phyloP scores from a whole-genome alignment of 2,329 filamentous ascomycete genomes.

The Alternaria novae-zelandiae region DNA sequence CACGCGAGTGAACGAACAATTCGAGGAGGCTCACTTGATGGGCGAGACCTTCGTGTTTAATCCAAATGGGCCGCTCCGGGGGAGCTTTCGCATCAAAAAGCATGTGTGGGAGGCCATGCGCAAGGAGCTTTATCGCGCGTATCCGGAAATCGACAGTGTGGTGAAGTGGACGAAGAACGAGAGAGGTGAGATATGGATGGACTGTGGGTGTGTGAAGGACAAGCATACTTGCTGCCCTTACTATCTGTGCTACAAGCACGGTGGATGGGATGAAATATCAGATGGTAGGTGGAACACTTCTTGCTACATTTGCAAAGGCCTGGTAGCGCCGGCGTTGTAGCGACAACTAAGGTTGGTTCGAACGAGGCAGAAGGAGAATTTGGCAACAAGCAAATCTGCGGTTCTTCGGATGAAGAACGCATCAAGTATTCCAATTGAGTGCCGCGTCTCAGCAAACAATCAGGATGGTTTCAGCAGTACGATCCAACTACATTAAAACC shows the following conservation, averaged over 20 bases:
- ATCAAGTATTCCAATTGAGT: neutral
- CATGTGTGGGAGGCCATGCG: neutral
- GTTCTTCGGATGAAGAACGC: neutral
- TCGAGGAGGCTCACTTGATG: neutral
- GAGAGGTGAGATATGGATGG: neutral
- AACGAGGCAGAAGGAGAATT: fast-evolving
- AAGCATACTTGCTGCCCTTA: neutral
- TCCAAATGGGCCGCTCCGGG: neutral
- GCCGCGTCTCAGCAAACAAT: neutral
- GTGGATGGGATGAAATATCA: neutral
- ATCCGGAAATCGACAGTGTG: neutral
- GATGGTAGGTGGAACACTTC: neutral
- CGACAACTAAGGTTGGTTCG: neutral
- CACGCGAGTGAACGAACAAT: neutral
- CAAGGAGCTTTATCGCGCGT: neutral
- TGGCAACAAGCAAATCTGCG: neutral
- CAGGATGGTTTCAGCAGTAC: fast-evolving
- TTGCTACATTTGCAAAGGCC: neutral
- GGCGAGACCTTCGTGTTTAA: neutral
- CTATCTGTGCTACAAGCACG: neutral
- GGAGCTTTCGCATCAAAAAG: neutral
- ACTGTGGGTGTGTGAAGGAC: neutral
- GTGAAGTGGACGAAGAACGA: neutral
- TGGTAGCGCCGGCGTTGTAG: neutral
- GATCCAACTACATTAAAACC: neutral